Evolutionary conservation across 169 alveolate species (phyloP), one percentile per base, ranked within the genome.

Genomic region (Babesia ovis): DNA sequence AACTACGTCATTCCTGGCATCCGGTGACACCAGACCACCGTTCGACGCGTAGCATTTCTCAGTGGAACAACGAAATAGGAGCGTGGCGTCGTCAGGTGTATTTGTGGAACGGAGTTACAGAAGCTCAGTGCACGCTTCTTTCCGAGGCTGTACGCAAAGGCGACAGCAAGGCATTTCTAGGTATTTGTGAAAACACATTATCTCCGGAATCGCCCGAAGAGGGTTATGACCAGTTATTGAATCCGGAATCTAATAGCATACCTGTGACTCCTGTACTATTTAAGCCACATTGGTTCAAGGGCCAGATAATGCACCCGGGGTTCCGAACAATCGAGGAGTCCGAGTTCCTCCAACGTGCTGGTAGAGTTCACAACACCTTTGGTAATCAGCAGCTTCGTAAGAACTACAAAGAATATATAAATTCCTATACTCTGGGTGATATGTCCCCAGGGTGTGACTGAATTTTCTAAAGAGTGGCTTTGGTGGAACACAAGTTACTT

Each of bases 51-150:
- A 85, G 87, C 51, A 59, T 79, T 42, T 89, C 93, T 4, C 90
- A 81, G 55, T 89, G 93, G 93, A 89, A 82, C 56, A 59, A 50
- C 35, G 88, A 83, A 68, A 59, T 89, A 22, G 45, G 79, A 57
- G 77, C 77, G 43, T 89, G 93, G 93, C 67, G 93, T 37, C 84
- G 67, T 37, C 74, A 54, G 35, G 66, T 89, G n/a, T 86, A 89
- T 39, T 77, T 80, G 22, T 89, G 91, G 92, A 84, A 84, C 25
- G 58, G 61, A 23, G 42, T 43, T n/a, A 59, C 57, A 45, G 87
- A 68, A 46, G 61, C 73, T 56, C 77, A 75, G 73, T 72, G 80
- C 46, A 81, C 35, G 2, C 56, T 81, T 31, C 43, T 59, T 74
- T 76, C 72, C 46, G 61, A 85, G 29, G 67, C 73, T 27, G 64